Evolutionary conservation across 2,329 filamentous ascomycete genomes (phyloP).

Genomic region (Akanthomyces uredinophilus): DNA sequence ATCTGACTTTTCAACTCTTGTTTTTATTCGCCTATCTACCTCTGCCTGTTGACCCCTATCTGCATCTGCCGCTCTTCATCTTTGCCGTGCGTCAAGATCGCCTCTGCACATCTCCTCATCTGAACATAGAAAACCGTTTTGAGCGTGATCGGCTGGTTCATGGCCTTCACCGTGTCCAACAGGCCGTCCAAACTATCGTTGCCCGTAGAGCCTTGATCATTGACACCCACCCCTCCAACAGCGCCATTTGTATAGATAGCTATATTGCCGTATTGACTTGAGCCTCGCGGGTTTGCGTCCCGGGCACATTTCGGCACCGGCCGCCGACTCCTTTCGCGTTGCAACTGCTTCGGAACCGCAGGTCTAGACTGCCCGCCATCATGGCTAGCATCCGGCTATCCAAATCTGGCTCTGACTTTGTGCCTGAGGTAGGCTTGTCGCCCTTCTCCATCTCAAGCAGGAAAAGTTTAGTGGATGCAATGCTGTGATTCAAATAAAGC

Average conservation of each 20-base stretch:
- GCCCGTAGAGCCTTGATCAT: slow-evolving; percentile 2
- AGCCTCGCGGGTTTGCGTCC: neutral
- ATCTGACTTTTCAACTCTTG: neutral
- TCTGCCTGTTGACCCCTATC: neutral
- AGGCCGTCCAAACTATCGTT: neutral
- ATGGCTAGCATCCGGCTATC: slow-evolving; percentile 10
- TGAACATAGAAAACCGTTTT: slow-evolving; percentile 1
- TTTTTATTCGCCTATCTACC: slow-evolving; percentile 7
- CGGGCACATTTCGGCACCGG: neutral
- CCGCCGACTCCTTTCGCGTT: neutral
- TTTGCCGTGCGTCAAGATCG: neutral
- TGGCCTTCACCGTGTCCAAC: slow-evolving; percentile 10
- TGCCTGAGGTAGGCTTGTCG: neutral
- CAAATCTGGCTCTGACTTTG: slow-evolving; percentile 1
- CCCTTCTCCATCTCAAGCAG: slow-evolving; percentile 6
- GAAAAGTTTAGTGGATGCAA: slow-evolving; percentile 7
- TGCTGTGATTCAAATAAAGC: slow-evolving; percentile 13
- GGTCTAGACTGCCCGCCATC: neutral
- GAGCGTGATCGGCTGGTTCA: neutral
- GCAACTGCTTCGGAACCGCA: neutral
- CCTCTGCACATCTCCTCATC: neutral
- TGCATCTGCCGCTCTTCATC: slow-evolving; percentile 5
- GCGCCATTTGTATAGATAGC: neutral
- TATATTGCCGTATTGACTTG: neutral
- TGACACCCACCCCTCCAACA: neutral